These are phyloP conservation scores for Dinochytrium kinnereticum DNA, from an alignment of 371 early-diverging fungal species.

Conservation along the genomic window DNA sequence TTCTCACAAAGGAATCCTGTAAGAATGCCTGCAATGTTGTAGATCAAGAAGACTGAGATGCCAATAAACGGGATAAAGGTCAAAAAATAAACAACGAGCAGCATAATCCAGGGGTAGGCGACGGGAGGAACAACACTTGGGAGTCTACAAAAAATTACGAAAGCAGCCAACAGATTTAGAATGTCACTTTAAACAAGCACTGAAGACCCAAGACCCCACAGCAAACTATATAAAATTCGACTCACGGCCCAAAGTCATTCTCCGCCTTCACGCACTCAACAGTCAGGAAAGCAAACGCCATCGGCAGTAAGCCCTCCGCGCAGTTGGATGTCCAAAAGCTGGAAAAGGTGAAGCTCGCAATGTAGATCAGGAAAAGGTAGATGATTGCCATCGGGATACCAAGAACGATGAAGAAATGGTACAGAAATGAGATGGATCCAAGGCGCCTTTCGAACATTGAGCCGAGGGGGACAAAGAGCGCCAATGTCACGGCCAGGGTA, in stretches of 20 bases:
- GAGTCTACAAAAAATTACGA: conserved; percentile 1
- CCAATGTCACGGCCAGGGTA: background rate
- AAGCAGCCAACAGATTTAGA: too few species aligned
- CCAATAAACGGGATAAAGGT: background rate
- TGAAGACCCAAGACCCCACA: background rate
- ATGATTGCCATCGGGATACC: background rate
- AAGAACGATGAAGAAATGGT: conserved; percentile 2
- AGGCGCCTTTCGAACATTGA: background rate
- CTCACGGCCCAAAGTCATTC: background rate
- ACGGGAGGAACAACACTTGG: background rate
- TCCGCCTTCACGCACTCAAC: background rate
- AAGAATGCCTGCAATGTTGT: conserved; percentile 14
- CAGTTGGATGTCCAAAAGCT: background rate
- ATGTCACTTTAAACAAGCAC: background rate
- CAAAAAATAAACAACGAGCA: background rate
- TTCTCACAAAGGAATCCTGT: background rate
- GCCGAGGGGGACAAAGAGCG: conserved; percentile 5
- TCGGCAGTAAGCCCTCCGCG: background rate
- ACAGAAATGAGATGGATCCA: conserved; percentile 1
- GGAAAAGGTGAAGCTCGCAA: background rate
- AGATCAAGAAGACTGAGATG: background rate
- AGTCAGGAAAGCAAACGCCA: conserved; percentile 6
- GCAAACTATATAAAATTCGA: background rate
- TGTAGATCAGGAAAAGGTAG: background rate
- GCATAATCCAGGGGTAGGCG: background rate